Evolutionary conservation across 2,329 filamentous ascomycete genomes (phyloP), one percentile per base, ranked within the genome.

Genomic region (Ophiostoma triangulosporum): DNA sequence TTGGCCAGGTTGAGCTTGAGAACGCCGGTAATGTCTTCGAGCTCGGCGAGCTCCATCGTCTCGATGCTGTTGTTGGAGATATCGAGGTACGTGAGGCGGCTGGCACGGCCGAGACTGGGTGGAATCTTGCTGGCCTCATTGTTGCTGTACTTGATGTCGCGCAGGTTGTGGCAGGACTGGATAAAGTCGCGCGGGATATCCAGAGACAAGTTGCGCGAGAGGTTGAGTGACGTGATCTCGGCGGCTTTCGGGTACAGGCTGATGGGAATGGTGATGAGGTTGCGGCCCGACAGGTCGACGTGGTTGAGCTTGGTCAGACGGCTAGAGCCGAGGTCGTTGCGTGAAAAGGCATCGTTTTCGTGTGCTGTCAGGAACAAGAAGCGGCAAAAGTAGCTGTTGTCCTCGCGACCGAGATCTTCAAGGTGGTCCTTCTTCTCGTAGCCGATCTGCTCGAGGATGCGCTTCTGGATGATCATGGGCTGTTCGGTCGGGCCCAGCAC

Each of bases 121-220:
- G 93, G 93, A 24, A 98, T 71, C 62, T 84, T 84, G 66, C 86
- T 83, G 3, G 90, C 88, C 66, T 98, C 93, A 62, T 97, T 97
- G 64, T 89, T 91, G 61, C 87, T 89, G 68, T 86, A 98, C 64
- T 94, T 95, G 73, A 98, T 93, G 66, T 98, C 93, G 50, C 91
- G 82, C 20, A 98, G 73, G 63, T 91, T 89, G 60, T 84, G 82
- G 69, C 93, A 98, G 27, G 88, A 86, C 65, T 95, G 88, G 53
- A 98, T 90, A 64, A 98, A 98, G 67, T 98, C 93, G 63, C 89
- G 88, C 0, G 93, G 93, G 14, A 98, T 83, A 62, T 96, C 88
- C 27, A 98, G 75, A 0, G 89, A 93, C 45, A 97, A 71, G 61
- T 98, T 98, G 35, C 88, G 81, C 1, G 93, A 97, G 9, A 98